Percentiles rank a stretch among this genome's conserved stretches.
Conservation (phyloP, 1,139 yeast species). For the Suhomyces guaymorum region DNA sequence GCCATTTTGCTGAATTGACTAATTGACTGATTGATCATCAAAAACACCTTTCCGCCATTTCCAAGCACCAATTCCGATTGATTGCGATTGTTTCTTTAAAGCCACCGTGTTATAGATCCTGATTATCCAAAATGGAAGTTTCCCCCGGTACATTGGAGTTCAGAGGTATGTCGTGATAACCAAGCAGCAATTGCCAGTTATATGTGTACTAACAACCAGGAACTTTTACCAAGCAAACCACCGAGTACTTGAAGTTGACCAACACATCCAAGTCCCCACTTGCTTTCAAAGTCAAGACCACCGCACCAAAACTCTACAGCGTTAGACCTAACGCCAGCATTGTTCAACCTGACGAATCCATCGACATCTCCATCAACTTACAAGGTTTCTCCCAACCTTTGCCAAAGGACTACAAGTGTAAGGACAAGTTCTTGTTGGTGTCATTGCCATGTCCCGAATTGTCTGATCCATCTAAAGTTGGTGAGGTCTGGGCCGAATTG, state of each 20-base stretch:
- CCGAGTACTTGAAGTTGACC: conserved; percentile 66
- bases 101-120: conserved; percentile 7
- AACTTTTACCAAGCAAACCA: conserved; percentile 72
- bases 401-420: conserved; percentile 69
- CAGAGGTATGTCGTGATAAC: conserved; percentile 76
- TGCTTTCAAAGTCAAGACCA: conserved; percentile 96
- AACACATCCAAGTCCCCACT: conserved; percentile 63
- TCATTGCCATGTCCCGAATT: conserved; percentile 73
- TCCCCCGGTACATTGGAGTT: conserved; percentile 65
- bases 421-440: conserved; percentile 89
- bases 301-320: conserved; percentile 95
- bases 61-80: conserved; percentile 4
- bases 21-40: conserved; percentile 6
- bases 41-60: not conserved
- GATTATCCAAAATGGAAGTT: conserved; percentile 64
- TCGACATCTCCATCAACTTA: conserved; percentile 77
- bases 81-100: conserved; percentile 5
- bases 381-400: conserved; percentile 83
- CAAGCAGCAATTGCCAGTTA: not conserved
- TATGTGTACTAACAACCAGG: conserved; percentile 35
- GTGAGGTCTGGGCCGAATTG: conserved; percentile 71
- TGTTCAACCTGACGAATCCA: conserved; percentile 70
- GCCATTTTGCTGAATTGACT: conserved; percentile 2
- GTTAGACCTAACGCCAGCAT: conserved; percentile 93
- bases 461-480: conserved; percentile 56